Conservation (phyloP, 257 asterid species). For the Ajuga chamaepitys region DNA sequence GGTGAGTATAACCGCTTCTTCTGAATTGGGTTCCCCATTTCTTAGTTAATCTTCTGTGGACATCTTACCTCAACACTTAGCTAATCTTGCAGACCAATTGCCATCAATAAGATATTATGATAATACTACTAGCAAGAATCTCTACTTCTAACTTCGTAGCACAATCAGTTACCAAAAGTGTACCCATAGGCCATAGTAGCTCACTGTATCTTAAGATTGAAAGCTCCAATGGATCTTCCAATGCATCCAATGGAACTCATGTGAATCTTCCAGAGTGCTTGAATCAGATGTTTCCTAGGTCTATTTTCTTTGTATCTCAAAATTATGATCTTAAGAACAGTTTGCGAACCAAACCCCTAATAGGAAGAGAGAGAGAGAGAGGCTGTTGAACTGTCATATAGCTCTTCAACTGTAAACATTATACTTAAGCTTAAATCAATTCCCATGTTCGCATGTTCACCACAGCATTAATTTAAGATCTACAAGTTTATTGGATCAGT, state of each 20-base stretch:
- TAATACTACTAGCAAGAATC: too few species aligned
- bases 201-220: not conserved
- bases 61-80: not conserved
- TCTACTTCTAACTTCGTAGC: too few species aligned
- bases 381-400: not conserved
- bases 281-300: not conserved
- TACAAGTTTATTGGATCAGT: not conserved
- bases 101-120: not conserved
- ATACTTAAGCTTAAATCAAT: not conserved
- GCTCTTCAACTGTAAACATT: not conserved
- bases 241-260: not conserved
- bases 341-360: not conserved
- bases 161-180: too few species aligned
- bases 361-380: not conserved
- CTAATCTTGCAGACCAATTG: not conserved
- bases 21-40: not conserved
- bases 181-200: too few species aligned
- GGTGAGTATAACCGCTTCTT: not conserved
- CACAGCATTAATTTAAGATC: not conserved
- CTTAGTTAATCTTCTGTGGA: not conserved
- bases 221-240: too few species aligned
- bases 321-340: not conserved
- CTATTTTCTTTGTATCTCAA: not conserved
- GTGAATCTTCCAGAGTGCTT: not conserved
- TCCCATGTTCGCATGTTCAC: not conserved